Percentiles rank a stretch among this genome's conserved stretches.
Conservation (phyloP, 2,329 filamentous ascomycete species). For the Trichoderma sp. region DNA sequence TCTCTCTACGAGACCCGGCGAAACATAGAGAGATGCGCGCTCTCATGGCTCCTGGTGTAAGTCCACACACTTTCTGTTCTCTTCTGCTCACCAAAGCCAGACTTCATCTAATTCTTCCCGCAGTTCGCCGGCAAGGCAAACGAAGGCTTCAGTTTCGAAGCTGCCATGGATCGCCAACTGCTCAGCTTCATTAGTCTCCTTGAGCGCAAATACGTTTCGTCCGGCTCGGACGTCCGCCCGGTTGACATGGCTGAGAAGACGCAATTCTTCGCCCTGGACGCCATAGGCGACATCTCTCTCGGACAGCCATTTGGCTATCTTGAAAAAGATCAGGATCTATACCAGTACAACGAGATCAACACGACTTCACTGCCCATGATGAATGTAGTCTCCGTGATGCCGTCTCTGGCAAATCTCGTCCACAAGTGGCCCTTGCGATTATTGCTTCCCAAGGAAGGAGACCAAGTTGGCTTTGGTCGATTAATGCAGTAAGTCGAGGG, state of each 20-base stretch:
- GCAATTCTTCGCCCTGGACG: conserved; percentile 53
- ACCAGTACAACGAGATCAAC: conserved; percentile 44
- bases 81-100: too few species aligned
- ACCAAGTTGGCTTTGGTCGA: conserved; percentile 39
- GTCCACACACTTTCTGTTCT: too few species aligned
- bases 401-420: conserved; percentile 35
- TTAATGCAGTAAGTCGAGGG: too few species aligned
- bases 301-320: conserved; percentile 52
- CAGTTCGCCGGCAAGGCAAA: conserved; percentile 53
- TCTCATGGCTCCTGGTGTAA: conserved; percentile 44
- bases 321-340: conserved; percentile 46
- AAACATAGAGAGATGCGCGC: conserved; percentile 44
- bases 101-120: neutral
- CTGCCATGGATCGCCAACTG: conserved; percentile 40
- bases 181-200: conserved; percentile 44
- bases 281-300: conserved; percentile 52
- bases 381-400: conserved; percentile 37
- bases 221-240: conserved; percentile 30
- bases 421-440: conserved; percentile 38
- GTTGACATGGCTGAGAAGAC: conserved; percentile 51
- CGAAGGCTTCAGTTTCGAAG: conserved; percentile 40
- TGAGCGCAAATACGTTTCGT: conserved; percentile 46
- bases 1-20: conserved; percentile 48
- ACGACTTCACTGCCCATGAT: conserved; percentile 40
- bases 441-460: conserved; percentile 36